Evolutionary conservation across 2,329 filamentous ascomycete species (phyloP), one percentile per base, ranked within the genome.

Genomic region (Gnomoniopsis sp.): DNA sequence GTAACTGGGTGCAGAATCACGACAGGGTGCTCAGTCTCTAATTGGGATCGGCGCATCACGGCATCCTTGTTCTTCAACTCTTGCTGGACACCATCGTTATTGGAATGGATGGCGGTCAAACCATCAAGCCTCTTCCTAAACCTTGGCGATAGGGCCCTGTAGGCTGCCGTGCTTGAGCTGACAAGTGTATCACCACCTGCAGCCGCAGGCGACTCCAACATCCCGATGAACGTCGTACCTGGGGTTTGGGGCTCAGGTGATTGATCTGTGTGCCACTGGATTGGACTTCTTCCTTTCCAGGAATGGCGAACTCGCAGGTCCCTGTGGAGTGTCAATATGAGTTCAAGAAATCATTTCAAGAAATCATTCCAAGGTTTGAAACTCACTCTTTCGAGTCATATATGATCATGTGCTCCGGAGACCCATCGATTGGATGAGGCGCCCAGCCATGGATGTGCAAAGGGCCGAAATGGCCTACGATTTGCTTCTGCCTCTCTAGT

Each of bases 111-210:
- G 2, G 86, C 87, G 60, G 81, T 84, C 54, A 90, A 72, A 0
- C 87, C 87, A 58, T 89, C 86, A 1, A 90, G 75, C 56, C 86
- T 76, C 72, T 86, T 81, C 59, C 79, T 79, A 73, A 90, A 89
- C 50, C 79, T 83, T 0, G 85, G 85, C 19, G 82, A 86, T 2
- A 90, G 75, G 6, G 87, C 77, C 53, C 80, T 77, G 66, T 58
- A 69, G 11, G 66, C 66, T 34, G 51, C 41, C 4, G 62, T 62
- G 22, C 61, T 61, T 14, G 63, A 65, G 49, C 61, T 67, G 21
- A 68, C 62, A 15, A 65, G 56, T 21, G 67, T 69, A 21, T 55
- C 61, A 12, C 66, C 65, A 11, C 65, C 67, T n/a, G 63, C 64
- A 10, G 64, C 57, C 14, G 62, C 62, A 12, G 65, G 65, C 15